phyloP scores from a whole-genome alignment of 2,329 filamentous ascomycete genomes.

The Allantophomopsis cytisporea region DNA sequence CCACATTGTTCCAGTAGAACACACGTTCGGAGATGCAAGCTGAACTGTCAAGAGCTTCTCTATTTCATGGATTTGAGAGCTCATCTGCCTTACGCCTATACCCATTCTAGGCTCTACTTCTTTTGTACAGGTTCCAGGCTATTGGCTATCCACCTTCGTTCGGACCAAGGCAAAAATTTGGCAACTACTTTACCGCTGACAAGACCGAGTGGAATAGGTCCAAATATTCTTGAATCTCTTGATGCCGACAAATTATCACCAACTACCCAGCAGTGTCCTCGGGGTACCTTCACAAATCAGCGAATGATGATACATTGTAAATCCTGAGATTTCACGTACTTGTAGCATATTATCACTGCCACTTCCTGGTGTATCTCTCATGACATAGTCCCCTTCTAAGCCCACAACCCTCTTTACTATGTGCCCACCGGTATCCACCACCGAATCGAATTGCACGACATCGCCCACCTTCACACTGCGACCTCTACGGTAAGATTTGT shows the following conservation, averaged over 20 bases:
- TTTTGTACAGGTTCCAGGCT: slow-evolving; percentile 19
- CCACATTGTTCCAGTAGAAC: background rate
- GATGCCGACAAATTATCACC: slow-evolving; percentile 82
- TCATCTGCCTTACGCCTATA: background rate
- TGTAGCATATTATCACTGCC: slow-evolving; percentile 40
- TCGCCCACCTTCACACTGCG: slow-evolving; percentile 65
- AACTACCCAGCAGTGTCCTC: slow-evolving; percentile 82
- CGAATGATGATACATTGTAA: background rate
- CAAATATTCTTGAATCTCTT: slow-evolving; percentile 75
- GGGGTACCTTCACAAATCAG: slow-evolving; percentile 49
- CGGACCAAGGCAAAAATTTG: slow-evolving; percentile 34
- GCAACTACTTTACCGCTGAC: slow-evolving; percentile 72
- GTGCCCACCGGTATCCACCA: slow-evolving; percentile 41
- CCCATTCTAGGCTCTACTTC: background rate
- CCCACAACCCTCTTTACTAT: slow-evolving; percentile 55
- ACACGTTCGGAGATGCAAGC: no score
- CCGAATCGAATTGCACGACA: slow-evolving; percentile 66
- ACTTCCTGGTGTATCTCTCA: slow-evolving; percentile 43
- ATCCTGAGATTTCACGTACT: slow-evolving; percentile 14
- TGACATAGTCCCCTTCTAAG: slow-evolving; percentile 49
- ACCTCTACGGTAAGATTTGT: slow-evolving; percentile 55
- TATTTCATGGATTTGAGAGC: no score
- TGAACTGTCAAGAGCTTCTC: no score
- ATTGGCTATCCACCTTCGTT: slow-evolving; percentile 35
- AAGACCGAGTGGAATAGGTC: slow-evolving; percentile 73